Evolutionary conservation across 805 yeast species (phyloP).

Genomic region (Candida patagonica): DNA sequence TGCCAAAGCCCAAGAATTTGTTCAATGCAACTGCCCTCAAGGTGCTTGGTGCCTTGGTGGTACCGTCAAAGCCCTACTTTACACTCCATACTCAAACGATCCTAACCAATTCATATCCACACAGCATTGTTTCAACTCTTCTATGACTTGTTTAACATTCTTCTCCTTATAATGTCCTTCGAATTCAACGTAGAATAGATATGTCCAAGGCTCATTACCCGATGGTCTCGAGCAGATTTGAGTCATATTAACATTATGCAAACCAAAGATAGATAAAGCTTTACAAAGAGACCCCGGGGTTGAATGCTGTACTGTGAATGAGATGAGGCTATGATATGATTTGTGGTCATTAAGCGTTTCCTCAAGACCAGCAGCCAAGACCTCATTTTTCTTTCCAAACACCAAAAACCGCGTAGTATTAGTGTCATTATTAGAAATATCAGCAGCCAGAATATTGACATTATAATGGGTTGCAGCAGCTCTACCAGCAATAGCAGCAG

Average conservation of each 20-base stretch:
- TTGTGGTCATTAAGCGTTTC: background rate
- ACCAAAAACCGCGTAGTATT: conserved; percentile 84
- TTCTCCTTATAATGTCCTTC: conserved; percentile 29
- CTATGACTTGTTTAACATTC: conserved; percentile 26
- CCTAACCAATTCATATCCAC: conserved; percentile 52
- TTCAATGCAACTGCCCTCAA: too few relatives aligned
- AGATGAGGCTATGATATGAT: conserved; percentile 37
- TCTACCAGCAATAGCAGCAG: conserved; percentile 66
- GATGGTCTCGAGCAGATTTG: conserved; percentile 76
- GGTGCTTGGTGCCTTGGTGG: too few relatives aligned
- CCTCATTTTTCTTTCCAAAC: conserved; percentile 31
- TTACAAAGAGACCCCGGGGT: conserved; percentile 68
- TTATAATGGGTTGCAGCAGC: conserved; percentile 44
- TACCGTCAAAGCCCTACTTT: too few relatives aligned
- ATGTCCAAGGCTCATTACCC: conserved; percentile 58
- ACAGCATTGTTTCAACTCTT: conserved; percentile 37
- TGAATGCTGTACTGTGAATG: conserved; percentile 49
- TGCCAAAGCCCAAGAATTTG: too few relatives aligned
- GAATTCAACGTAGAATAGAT: conserved; percentile 72
- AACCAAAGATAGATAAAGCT: conserved; percentile 49
- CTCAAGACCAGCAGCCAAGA: background rate
- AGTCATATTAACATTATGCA: conserved; percentile 51
- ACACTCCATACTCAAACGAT: conserved; percentile 29
- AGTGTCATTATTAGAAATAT: conserved; percentile 61
- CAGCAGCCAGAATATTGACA: conserved; percentile 41